These are phyloP conservation scores for Knoxdaviesia proteae DNA, from an alignment of 2,329 filamentous ascomycete genomes.

Conservation along the genomic window DNA sequence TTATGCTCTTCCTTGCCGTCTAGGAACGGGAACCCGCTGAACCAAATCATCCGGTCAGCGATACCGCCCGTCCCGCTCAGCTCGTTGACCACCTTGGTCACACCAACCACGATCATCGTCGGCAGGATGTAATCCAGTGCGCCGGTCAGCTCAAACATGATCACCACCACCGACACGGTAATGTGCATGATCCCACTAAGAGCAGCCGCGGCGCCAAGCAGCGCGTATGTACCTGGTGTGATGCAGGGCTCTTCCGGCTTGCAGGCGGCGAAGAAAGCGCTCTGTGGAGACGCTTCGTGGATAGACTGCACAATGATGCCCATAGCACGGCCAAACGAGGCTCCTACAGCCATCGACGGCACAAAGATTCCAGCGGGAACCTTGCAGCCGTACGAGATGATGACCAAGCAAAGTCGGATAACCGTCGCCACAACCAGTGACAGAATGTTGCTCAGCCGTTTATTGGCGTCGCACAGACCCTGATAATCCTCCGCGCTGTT, in stretches of 20 bases:
- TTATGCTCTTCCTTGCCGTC: conserved; percentile 97
- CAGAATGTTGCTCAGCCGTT: conserved; percentile 57
- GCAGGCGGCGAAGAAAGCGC: conserved; percentile 73
- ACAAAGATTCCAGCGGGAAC: conserved; percentile 96
- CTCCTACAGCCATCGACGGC: conserved; percentile 91
- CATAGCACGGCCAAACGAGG: conserved; percentile 81
- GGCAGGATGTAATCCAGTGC: conserved; percentile 91
- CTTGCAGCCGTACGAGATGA: conserved; percentile 94
- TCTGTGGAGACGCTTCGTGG: conserved; percentile 63
- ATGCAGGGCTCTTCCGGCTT: conserved; percentile 87
- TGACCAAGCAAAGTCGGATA: conserved; percentile 65
- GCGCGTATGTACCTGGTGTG: conserved; percentile 91
- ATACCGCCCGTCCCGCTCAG: conserved; percentile 77
- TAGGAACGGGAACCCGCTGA: conserved; percentile 89
- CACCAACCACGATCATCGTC: conserved; percentile 96
- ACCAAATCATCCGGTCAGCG: conserved; percentile 96
- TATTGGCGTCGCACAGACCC: conserved; percentile 62
- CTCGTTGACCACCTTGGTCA: conserved; percentile 84
- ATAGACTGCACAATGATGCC: conserved; percentile 84
- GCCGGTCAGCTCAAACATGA: conserved; percentile 98
- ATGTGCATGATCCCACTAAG: conserved; percentile 97
- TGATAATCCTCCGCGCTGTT: conserved; percentile 77
- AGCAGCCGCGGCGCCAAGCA: conserved; percentile 77
- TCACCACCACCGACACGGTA: conserved; percentile 88
- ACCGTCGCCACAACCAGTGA: conserved; percentile 64